Conservation (phyloP, 257 asterid species). For the Nicotiana knightiana region DNA sequence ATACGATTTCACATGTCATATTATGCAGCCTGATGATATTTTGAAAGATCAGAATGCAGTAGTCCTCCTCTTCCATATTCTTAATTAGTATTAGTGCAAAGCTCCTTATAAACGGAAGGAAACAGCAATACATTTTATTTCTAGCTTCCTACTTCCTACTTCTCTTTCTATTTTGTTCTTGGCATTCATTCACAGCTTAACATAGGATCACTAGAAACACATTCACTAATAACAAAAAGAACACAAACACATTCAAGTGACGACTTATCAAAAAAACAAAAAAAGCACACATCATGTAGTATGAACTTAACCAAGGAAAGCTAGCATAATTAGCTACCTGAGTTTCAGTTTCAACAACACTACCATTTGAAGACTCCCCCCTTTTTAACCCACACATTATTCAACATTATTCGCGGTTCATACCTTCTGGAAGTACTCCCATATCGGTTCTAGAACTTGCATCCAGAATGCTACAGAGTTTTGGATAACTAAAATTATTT, state of each 20-base stretch:
- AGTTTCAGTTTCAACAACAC: slow-evolving; percentile 23
- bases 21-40: neutral
- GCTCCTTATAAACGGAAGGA: neutral
- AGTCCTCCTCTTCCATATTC: neutral
- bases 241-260: neutral
- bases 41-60: neutral
- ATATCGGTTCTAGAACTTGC: neutral
- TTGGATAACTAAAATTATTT: too few species aligned
- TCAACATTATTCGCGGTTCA: neutral
- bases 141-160: neutral
- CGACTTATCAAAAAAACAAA: neutral
- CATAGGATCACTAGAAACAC: neutral
- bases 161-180: neutral
- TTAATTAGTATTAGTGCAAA: neutral
- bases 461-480: too few species aligned
- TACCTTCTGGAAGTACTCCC: slow-evolving; percentile 2
- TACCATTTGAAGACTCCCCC: slow-evolving; percentile 22
- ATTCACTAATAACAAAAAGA: neutral
- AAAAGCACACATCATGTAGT: neutral
- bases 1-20: neutral
- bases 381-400: slow-evolving; percentile 46
- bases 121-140: neutral
- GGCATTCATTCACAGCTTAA: neutral
- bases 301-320: too few species aligned
- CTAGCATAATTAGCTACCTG: slow-evolving; percentile 23